A percentile compares a stretch with the other conserved stretches of the same genome.
These are phyloP conservation scores for Penicillium thymicola DNA, from an alignment of 2,329 filamentous ascomycete species.

Conservation along the genomic window DNA sequence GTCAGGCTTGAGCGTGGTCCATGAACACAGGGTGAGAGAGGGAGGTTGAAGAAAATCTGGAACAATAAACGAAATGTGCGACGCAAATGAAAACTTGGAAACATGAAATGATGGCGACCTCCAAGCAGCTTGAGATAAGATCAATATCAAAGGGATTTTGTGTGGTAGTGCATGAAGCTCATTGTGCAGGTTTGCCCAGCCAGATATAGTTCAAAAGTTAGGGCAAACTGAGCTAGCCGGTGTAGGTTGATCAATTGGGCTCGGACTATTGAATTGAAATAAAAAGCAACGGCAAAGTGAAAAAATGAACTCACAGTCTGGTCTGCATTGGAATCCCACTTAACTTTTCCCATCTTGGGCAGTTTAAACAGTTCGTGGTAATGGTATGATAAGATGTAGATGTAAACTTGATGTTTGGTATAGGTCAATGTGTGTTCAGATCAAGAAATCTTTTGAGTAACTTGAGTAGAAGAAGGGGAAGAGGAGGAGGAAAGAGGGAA, in stretches of 20 bases:
- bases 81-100: accelerated
- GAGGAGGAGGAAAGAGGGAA: no score
- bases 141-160: neutral
- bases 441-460: neutral
- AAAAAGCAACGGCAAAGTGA: neutral
- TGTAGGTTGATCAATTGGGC: neutral
- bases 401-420: neutral
- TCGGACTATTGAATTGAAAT: neutral
- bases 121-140: neutral
- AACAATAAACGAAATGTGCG: neutral
- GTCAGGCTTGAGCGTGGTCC: no score
- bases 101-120: neutral
- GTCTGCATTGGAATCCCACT: neutral
- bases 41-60: no score
- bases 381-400: neutral
- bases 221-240: neutral
- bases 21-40: neutral
- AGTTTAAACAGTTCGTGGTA: neutral
- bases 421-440: neutral
- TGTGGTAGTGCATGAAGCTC: no score
- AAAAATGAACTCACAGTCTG: neutral
- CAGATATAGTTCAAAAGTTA: neutral
- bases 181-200: no score
- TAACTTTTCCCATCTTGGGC: neutral
- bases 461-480: no score